Base-by-base conservation (phyloP, 2,329 filamentous ascomycete genomes). In the Ceratocystis albifundus region DNA sequence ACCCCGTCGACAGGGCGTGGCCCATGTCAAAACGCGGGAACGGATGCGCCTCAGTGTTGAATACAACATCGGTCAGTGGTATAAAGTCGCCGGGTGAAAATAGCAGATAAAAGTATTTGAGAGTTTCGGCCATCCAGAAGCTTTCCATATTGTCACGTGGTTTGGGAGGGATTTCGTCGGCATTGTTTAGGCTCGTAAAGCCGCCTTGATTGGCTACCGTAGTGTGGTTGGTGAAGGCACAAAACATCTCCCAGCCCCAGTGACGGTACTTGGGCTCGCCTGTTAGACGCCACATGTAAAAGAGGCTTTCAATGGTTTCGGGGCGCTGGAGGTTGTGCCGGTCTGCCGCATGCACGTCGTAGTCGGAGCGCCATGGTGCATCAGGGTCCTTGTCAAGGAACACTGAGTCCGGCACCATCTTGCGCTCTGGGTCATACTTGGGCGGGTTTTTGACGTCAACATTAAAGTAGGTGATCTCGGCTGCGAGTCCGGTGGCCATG, bases 161-260 rank as follows among this genome's bases (percentile, higher is more conserved):
- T 15, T 79, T 75, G 0, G 90, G 85, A 22, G 92, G 91, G 8
- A 94, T 76, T 4, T 77, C 76, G 70, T 87, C 86, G 30, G 91
- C 92, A 73, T 95, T 84, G 20, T 81, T 81, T 69, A 97, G 79
- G 70, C 88, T 92, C 0, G 89, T 90, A 73, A 95, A 97, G 0
- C 91, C 91, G 48, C 86, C 86, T 46, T 85, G 85, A 48, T 92
- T 87, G 55, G 84, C 80, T 1, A 96, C 88, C 5, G 88, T 84
- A 0, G 90, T 96, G 75, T 96, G 83, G 72, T 90, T 87, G 75
- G 93, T 81, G 74, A 99, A 99, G 0, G 88, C 86, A 74, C 90
- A 86, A 78, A 99, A 99, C 87, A 99, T 97, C 71, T 96, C 88
- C 94, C 94, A 99, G 15, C 94, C 94, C 93, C 93, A 97, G 72